A percentile compares a stretch with the other conserved stretches of the same genome.
phyloP scores from a whole-genome alignment of 768 basidiomycete genomes.

The Boletus speciosus region DNA sequence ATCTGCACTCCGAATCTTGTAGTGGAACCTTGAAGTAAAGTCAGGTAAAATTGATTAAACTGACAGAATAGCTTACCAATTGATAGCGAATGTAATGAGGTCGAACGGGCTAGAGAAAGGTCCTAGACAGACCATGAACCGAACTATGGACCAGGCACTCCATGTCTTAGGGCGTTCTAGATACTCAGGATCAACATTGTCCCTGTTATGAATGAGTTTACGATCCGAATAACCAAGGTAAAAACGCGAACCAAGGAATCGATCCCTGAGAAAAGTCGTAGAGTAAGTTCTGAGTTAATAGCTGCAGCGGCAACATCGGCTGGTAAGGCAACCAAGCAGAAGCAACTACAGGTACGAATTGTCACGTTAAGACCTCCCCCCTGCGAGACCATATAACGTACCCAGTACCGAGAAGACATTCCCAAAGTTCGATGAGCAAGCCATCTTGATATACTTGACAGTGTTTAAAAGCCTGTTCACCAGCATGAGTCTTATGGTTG shows the following conservation, averaged over 20 bases:
- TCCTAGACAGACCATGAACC: conserved; percentile 36
- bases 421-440: conserved; percentile 36
- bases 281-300: conserved; percentile 32
- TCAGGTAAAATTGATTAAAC: not conserved
- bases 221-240: not conserved
- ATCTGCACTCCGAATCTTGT: conserved; percentile 25
- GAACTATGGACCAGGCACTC: conserved; percentile 34
- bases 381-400: conserved; percentile 7
- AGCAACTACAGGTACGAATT: conserved; percentile 21
- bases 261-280: conserved; percentile 38
- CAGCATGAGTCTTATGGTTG: conserved; percentile 6
- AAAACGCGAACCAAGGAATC: conserved; percentile 30
- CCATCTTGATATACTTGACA: conserved; percentile 38
- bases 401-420: conserved; percentile 33
- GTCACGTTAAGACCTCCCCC: not conserved
- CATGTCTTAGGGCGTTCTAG: conserved; percentile 29
- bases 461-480: conserved; percentile 33
- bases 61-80: conserved; percentile 23
- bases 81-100: conserved; percentile 29
- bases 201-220: conserved; percentile 22
- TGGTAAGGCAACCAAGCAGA: conserved; percentile 38
- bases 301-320: conserved; percentile 34
- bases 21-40: conserved; percentile 26
- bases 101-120: conserved; percentile 37
- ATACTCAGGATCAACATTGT: conserved; percentile 38